Evolutionary conservation across 495 filamentous ascomycete species (phyloP), one percentile per base, ranked within the genome.

Genomic region (Podospora pseudoanserina): DNA sequence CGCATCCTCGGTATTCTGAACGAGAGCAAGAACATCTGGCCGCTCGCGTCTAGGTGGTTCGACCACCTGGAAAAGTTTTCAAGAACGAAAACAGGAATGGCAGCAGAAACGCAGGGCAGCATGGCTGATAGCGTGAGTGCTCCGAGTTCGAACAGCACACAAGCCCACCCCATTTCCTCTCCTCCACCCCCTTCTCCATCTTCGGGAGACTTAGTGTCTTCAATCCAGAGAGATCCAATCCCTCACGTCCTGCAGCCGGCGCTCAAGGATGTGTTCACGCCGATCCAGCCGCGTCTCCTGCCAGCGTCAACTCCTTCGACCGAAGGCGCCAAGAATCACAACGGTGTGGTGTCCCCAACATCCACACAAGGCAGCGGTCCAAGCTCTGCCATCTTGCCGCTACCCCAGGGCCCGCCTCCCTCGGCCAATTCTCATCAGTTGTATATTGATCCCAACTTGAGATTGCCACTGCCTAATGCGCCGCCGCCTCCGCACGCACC

Each of bases 41-140:
- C 82, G 1, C 75, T 84, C 0, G 81, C 82, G 3, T 70, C 74
- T 55, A 75, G 80, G 0, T 84, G 82, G 82, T 76, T 78, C 56
- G 79, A 81, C 16, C 78, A 77, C 18, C 64, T 84, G 4, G 78
- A 79, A 44, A 79, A 76, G 64, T 83, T 81, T 69, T 77, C 75
- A 73, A 74, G 71, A 44, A 74, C 76, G 30, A 71, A 76, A 44
- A 78, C 78, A 53, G 77, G 73, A 13, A 72, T 77, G 61, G 67
- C 69, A 19, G 71, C 70, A 19, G 75, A 65, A 13, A 72, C 74
- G 23, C 76, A 84, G 61, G 78, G 79, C 53, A 79, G 79, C 23
- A 84, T 84, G 81, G 81, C 79, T 6, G 82, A 84, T 53, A 82
- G 81, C 66, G 81, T 82, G 72, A 71, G 78, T 70, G 30, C 55